phyloP scores from a whole-genome alignment of 2,329 filamentous ascomycete genomes.

The Sporothrix euskadiensis region DNA sequence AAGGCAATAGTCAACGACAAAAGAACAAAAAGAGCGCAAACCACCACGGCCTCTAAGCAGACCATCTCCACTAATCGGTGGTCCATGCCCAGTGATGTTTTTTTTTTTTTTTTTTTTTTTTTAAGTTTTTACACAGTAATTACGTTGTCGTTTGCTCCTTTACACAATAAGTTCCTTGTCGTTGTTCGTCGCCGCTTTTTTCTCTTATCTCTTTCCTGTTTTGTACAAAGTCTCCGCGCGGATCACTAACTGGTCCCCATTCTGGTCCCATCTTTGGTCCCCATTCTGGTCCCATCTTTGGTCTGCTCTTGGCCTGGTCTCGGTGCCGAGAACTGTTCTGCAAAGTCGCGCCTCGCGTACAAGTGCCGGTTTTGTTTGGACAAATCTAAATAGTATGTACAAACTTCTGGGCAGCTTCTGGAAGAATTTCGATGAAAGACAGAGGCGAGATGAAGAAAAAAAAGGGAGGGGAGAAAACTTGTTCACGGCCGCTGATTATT shows the following conservation, averaged over 20 bases:
- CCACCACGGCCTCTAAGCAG: neutral
- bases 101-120: too few relatives aligned
- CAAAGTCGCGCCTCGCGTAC: neutral
- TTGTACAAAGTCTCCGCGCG: neutral
- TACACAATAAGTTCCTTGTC: neutral
- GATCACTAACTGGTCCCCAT: neutral
- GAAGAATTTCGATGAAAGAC: neutral
- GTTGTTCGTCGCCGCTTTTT: neutral
- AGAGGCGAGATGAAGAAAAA: neutral
- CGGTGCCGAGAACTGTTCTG: neutral
- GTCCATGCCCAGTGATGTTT: neutral
- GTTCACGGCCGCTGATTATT: neutral
- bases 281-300: too few relatives aligned
- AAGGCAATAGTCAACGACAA: neutral
- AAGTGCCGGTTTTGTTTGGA: neutral
- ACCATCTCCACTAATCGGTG: neutral
- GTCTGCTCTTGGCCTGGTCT: neutral
- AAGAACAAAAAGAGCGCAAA: neutral
- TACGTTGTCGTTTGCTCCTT: neutral
- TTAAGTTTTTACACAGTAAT: neutral
- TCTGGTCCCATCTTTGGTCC: neutral
- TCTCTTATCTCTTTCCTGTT: slow-evolving; percentile 12
- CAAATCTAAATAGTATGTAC: too few relatives aligned
- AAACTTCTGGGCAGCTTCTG: too few relatives aligned
- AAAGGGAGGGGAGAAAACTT: too few relatives aligned